Evolutionary conservation across 164 flowering plant species (phyloP).

Genomic region (Macadamia integrifolia): DNA sequence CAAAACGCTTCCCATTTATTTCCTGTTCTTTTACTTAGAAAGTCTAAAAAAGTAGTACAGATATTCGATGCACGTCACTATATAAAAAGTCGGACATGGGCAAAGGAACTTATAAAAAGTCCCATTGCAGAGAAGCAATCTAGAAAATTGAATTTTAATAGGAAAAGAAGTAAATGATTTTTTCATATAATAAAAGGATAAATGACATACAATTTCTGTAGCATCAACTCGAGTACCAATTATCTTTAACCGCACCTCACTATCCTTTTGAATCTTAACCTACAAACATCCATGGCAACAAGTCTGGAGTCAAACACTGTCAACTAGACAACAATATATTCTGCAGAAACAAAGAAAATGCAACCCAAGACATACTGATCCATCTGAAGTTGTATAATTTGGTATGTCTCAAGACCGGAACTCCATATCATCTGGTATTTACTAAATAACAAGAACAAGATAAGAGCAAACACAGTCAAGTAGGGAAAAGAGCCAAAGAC

Average conservation of each 20-base stretch:
- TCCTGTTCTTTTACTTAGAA: too few species aligned
- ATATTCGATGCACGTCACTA: too few species aligned
- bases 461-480: background rate
- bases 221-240: constrained; percentile 97
- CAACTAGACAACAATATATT: background rate
- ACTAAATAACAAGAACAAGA: constrained; percentile 29
- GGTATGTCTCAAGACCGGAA: constrained; percentile 88
- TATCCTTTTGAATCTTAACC: constrained; percentile 94
- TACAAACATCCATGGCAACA: constrained; percentile 21
- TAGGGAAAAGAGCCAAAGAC: too few species aligned
- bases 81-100: too few species aligned
- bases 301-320: constrained; percentile 5
- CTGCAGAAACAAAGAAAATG: background rate
- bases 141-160: background rate
- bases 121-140: background rate
- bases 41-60: too few species aligned
- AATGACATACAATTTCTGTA: constrained; percentile 79
- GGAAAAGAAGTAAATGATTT: background rate
- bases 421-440: constrained; percentile 99
- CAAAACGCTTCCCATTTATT: too few species aligned
- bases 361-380: constrained; percentile 51
- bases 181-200: background rate
- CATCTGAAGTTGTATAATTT: constrained; percentile 88
- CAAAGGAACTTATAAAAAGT: too few species aligned
- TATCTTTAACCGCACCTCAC: constrained; percentile 88